phyloP scores from a whole-genome alignment of 768 basidiomycete genomes.

The Lactarius vividus region DNA sequence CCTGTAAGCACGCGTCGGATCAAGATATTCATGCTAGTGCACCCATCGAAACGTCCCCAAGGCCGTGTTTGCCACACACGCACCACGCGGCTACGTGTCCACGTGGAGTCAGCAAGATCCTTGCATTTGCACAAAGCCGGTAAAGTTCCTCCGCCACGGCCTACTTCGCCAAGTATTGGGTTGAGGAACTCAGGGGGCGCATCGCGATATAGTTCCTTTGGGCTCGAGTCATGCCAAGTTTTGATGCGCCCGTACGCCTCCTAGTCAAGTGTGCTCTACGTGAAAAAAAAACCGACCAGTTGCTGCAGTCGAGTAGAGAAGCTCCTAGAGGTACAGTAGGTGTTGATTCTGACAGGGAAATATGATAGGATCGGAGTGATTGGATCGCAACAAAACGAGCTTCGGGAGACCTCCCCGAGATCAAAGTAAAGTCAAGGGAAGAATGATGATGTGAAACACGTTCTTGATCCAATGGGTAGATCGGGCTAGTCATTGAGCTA shows the following conservation, averaged over 20 bases:
- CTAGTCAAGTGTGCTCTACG: not conserved
- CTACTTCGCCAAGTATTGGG: not conserved
- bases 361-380: not conserved
- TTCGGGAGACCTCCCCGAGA: not conserved
- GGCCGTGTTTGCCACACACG: constrained; percentile 6
- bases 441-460: constrained; percentile 5
- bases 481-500: not conserved
- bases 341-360: too few species aligned
- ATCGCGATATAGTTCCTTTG: not conserved
- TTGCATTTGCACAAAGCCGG: not conserved
- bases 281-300: constrained; percentile 6
- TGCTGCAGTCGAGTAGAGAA: constrained; percentile 6
- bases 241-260: constrained; percentile 3
- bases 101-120: not conserved
- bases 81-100: constrained; percentile 14
- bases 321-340: not conserved
- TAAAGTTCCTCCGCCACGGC: not conserved
- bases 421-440: not conserved
- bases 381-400: constrained; percentile 7
- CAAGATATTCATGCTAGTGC: not conserved
- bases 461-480: not conserved
- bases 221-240: constrained; percentile 2
- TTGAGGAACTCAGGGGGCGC: not conserved
- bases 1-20: constrained; percentile 8
- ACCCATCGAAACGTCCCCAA: not conserved